Evolutionary conservation across 140 eudicot genomes (phyloP), one percentile per base, ranked within the genome.

Genomic region (Oenanthe javanica): DNA sequence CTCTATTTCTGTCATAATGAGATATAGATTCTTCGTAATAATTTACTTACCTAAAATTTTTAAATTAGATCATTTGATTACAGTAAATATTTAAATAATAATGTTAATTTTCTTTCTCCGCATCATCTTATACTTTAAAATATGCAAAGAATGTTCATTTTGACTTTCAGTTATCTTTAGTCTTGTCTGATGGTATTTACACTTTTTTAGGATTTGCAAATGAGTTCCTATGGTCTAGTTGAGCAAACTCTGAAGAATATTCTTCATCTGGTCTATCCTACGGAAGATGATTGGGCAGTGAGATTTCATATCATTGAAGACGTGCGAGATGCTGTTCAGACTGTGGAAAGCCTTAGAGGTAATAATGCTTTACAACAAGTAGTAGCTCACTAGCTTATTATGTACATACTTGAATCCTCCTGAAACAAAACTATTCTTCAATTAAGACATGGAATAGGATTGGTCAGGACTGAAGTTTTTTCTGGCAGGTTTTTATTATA

Each of bases 321-420:
- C 6, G 78, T 94, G 25, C 87, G 80, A 84, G 86, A 80, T 43
- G 87, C 83, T 66, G 85, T 90, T 80, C 81, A 82, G 80, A 45
- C 89, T 10, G 78, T 94, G 42, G 97, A 90, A 77, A 84, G 91
- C 50, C 88, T 94, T 61, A 87, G 90, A 90, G 98, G 98, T 93
- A 86, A 2, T 61, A 9, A 61, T 61, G 36, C 14, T 8, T 55
- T 61, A 8, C 9, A 9, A 61, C 36, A 52, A 52, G 21, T 61
- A 61, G 36, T 9, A 61, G 36, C 11, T 61, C 14, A 12, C 14
- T 8, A n/a, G 14, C 36, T n/a, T 61, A 52, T 52, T 6, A 61
- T n/a, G 14, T n/a, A 61, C 12, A 59, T 59, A 4, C 14, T 61
- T 9, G 69, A 8, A n/a, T n/a, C 69, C 69, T n/a, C 13, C 31